Percentiles rank a stretch among this genome's conserved stretches.
Evolutionary conservation across 495 filamentous ascomycete genomes (phyloP).

Genomic region (Elasticomyces elasticus): DNA sequence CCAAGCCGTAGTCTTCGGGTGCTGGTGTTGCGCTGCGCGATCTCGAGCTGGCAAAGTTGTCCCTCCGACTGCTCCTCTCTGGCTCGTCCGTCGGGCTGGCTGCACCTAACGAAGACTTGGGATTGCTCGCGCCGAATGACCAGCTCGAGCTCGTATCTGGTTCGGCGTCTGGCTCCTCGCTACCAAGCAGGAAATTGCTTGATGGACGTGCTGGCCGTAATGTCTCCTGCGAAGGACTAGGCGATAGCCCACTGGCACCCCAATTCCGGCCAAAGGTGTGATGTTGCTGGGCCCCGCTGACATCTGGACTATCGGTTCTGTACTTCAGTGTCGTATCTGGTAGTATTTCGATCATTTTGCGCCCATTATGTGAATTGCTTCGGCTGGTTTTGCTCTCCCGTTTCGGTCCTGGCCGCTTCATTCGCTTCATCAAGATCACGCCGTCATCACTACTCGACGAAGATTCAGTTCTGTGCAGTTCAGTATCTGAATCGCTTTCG

Average conservation of each 20-base stretch:
- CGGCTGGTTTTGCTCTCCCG: neutral
- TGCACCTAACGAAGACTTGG: slow-evolving; percentile 16
- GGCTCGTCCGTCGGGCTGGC: neutral
- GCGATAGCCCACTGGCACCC: slow-evolving; percentile 42
- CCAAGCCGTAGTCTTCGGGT: neutral
- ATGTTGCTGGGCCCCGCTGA: slow-evolving; percentile 30
- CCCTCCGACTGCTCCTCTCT: neutral
- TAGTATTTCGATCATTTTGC: slow-evolving; percentile 68
- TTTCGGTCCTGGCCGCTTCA: slow-evolving; percentile 2
- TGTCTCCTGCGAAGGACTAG: slow-evolving; percentile 69
- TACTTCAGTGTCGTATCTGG: slow-evolving; percentile 90
- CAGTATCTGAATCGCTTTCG: slow-evolving; percentile 54
- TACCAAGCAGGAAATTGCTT: slow-evolving; percentile 52
- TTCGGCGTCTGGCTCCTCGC: slow-evolving; percentile 52
- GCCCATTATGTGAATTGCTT: slow-evolving; percentile 5
- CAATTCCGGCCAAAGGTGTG: slow-evolving; percentile 34
- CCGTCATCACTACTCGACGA: slow-evolving; percentile 50
- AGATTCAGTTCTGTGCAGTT: slow-evolving; percentile 40
- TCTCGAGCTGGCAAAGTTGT: neutral
- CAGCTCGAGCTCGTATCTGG: slow-evolving; percentile 26
- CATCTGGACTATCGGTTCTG: slow-evolving; percentile 65
- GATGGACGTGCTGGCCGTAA: slow-evolving; percentile 60
- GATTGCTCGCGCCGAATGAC: slow-evolving; percentile 20
- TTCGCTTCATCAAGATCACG: slow-evolving; percentile 75
- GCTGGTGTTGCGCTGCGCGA: neutral